phyloP scores from a whole-genome alignment of 2,329 filamentous ascomycete genomes.

The Lasiodiplodia sp. region DNA sequence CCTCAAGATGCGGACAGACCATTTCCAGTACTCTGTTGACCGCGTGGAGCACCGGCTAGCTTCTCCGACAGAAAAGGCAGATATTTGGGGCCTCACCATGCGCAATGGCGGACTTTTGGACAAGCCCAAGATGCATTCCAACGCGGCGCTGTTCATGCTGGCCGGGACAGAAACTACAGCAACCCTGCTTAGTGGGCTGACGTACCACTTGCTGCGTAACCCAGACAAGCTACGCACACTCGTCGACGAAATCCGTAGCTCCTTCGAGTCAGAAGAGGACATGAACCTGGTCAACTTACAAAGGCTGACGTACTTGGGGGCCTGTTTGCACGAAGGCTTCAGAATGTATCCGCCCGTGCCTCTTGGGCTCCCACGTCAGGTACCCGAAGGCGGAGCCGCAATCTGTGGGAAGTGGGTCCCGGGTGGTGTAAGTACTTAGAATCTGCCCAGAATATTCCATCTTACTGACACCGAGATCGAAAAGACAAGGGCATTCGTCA shows the following conservation, averaged over 20 bases:
- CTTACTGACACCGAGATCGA: not conserved
- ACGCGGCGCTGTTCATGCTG: slow-evolving; percentile 37
- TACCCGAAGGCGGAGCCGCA: slow-evolving; percentile 38
- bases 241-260: not conserved
- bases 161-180: slow-evolving; percentile 34
- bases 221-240: not conserved
- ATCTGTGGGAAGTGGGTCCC: slow-evolving; percentile 34
- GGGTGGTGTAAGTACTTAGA: slow-evolving; percentile 35
- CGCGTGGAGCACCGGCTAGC: slow-evolving; percentile 37
- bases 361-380: slow-evolving; percentile 40
- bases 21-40: slow-evolving; percentile 25
- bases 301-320: not conserved
- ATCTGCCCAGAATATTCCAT: not conserved
- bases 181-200: slow-evolving; percentile 43
- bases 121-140: slow-evolving; percentile 32
- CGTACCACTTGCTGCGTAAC: slow-evolving; percentile 41
- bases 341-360: slow-evolving; percentile 55
- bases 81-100: slow-evolving; percentile 52
- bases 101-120: slow-evolving; percentile 19
- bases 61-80: slow-evolving; percentile 27
- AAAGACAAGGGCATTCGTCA: not conserved
- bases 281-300: not conserved
- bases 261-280: not conserved
- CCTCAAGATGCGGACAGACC: not conserved
- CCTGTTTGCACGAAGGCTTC: slow-evolving; percentile 51